Evolutionary conservation across 257 asterid species (phyloP).

Genomic region (Catharanthus roseus): DNA sequence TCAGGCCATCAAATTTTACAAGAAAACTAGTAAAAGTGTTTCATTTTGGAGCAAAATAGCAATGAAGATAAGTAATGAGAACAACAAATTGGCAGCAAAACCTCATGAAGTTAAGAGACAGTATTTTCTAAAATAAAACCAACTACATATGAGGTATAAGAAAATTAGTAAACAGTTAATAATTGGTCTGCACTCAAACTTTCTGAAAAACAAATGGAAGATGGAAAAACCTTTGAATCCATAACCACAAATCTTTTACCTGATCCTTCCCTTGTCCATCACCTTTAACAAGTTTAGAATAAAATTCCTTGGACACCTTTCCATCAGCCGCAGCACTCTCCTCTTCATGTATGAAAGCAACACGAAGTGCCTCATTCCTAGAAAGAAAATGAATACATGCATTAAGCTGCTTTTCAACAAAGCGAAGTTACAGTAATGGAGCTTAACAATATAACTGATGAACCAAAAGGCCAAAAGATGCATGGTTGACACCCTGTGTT

Average conservation of each 20-base stretch:
- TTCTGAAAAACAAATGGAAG: background rate
- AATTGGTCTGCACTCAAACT: background rate
- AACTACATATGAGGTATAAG: background rate
- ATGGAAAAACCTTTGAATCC: constrained; percentile 8
- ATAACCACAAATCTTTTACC: constrained; percentile 35
- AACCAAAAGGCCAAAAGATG: background rate
- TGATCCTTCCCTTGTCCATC: constrained; percentile 94
- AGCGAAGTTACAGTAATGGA: background rate
- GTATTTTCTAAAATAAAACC: background rate
- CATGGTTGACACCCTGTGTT: no score
- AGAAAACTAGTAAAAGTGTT: background rate
- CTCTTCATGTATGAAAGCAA: constrained; percentile 90
- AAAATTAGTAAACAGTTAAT: background rate
- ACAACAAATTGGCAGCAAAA: background rate
- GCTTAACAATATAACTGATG: background rate
- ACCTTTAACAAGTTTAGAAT: constrained; percentile 93
- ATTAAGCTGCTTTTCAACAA: background rate
- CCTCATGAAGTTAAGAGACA: background rate
- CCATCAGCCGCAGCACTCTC: constrained; percentile 64
- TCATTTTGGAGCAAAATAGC: background rate
- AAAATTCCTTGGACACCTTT: constrained; percentile 51
- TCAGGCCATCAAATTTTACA: background rate
- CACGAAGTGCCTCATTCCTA: constrained; percentile 98
- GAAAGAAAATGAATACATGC: constrained; percentile 1
- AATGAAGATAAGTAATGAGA: background rate